Evolutionary conservation across 768 basidiomycete species (phyloP), one percentile per base, ranked within the genome.

Genomic region (Pilatotrama ljubarskyi): DNA sequence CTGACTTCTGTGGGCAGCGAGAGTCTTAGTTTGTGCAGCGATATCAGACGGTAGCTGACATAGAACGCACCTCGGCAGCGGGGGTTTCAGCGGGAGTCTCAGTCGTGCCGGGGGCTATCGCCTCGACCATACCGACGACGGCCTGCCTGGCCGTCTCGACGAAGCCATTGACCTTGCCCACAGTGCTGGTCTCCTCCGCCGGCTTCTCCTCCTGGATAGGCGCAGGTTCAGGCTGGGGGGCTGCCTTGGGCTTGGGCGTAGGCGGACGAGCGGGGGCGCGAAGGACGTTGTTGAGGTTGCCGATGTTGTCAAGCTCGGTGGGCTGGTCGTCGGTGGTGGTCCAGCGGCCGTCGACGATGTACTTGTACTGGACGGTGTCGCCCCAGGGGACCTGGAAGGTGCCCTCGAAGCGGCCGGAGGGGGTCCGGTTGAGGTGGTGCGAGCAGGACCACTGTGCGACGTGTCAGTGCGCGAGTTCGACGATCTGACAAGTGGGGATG

Each of bases 271-370:
- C 72, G 10, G 88, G 88, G 1, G 83, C 74, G 35, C 68, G 75
- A 64, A 82, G 80, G 52, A 90, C 74, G 70, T 92, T 90, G 72
- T 93, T 93, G 18, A 85, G 69, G 71, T 87, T 88, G 15, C 90
- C 90, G 20, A 75, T 73, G 9, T 72, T 69, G 66, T 92, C 90
- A 1, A 73, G 68, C 72, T 90, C 88, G 52, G 82, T 84, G 6
- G 86, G 84, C 57, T 78, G 78, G 59, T 79, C 78, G 36, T 80
- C 77, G 47, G 78, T 77, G 47, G 79, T 77, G 48, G 75, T 66
- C 90, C 89, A 93, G 59, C 72, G 66, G 36, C 85, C 86, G 69
- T 93, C 91, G 53, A 93, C 90, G 69, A 92, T 77, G 69, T 84
- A 93, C 73, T 93, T 93, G 83, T 88, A 93, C 7, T 76, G 67